phyloP scores from a whole-genome alignment of 2,329 filamentous ascomycete species.

The Cytospora piceicola region DNA sequence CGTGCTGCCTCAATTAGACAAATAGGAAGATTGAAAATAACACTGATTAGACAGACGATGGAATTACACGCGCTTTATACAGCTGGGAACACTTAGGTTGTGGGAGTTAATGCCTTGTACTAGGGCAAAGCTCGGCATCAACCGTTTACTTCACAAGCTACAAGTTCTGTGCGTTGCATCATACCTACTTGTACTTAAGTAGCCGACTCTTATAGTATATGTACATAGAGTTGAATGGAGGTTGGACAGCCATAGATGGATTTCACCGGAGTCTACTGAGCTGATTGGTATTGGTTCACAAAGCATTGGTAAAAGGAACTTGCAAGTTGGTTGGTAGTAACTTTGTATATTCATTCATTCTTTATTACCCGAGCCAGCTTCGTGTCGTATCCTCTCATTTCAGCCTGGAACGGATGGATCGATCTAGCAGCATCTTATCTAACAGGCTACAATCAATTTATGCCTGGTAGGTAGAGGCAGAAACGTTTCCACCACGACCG shows the following conservation, averaged over 20 bases:
- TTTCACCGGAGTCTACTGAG: not conserved
- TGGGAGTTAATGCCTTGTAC: not conserved
- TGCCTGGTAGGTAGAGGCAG: constrained; percentile 95
- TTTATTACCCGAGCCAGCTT: constrained; percentile 22
- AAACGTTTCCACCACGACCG: constrained; percentile 94
- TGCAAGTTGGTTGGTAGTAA: constrained; percentile 6
- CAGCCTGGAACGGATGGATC: constrained; percentile 14
- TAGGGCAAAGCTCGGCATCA: constrained; percentile 5
- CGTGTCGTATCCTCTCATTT: constrained; percentile 23
- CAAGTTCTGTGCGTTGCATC: constrained; percentile 14
- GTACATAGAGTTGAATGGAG: not conserved
- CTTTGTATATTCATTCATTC: constrained; percentile 24
- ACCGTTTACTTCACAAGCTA: not conserved
- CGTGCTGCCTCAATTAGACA: no score
- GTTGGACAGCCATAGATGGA: not conserved
- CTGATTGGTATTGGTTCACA: not conserved
- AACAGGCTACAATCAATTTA: constrained; percentile 50
- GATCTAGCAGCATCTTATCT: constrained; percentile 27
- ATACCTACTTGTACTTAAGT: not conserved
- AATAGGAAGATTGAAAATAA: no score
- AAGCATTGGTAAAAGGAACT: not conserved
- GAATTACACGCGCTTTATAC: not conserved
- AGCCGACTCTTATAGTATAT: not conserved
- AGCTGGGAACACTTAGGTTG: not conserved
- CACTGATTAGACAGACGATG: no score